Evolutionary conservation across 106 monocot genomes (phyloP), one percentile per base, ranked within the genome.

Genomic region (Dioscorea alata): DNA sequence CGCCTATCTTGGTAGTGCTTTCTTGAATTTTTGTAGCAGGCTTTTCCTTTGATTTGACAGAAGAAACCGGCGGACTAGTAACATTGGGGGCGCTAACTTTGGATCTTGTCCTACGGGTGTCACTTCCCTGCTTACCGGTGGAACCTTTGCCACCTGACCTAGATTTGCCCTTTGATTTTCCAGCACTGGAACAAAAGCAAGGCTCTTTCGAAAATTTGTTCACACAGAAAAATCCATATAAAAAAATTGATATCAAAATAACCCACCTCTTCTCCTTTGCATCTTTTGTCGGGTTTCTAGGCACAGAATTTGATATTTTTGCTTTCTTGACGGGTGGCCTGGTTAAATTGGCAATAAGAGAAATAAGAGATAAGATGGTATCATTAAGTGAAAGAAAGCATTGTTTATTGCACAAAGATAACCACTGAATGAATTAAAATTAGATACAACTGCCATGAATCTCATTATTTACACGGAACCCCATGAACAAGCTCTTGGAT

Each of bases 301-400:
- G 35, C 4, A 9, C 15, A 35, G 60, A 72, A 35, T 48, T 51
- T 23, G 61, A 42, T 23, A 28, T 15, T 68, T 60, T 72, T 22
- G 52, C 31, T 59, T 59, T 78, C 62, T 67, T 78, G 14, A 13
- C 53, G 8, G 4, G 64, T 32, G n/a, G 49, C 67, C 71, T 78
- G 49, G 2, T 56, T 23, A 23, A 76, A 67, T 14, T n/a, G 23
- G 14, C 48, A 28, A 52, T 52, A 13, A 58, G n/a, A 59, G 48
- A 34, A 58, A 70, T 21, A 59, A 10, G 9, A 70, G 42, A 42
- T 42, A 42, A 10, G 42, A 42, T 8, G 10, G 42, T 42, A 8
- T 42, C 10, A 42, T 6, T 6, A 42, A 42, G 28, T 28, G 28
- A 28, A 28, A 28, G 28, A 28, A 28, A 28, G 28, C 28, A 28